Conservation (phyloP, 345 rosid species). For the Sisymbrium irio region DNA sequence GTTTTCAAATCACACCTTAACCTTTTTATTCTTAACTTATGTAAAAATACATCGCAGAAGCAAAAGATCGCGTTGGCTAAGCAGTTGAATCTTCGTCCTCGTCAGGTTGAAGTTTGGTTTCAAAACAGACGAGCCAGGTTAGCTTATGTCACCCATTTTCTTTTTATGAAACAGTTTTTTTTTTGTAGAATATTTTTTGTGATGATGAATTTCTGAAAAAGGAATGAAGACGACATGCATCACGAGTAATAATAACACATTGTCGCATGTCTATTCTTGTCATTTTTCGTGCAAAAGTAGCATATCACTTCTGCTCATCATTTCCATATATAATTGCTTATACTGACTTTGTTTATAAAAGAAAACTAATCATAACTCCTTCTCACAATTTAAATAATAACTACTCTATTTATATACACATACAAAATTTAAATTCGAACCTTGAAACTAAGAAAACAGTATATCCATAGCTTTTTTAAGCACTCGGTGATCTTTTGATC, state of each 20-base stretch:
- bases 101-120: slow-evolving; percentile 98
- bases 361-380: slow-evolving; percentile 12
- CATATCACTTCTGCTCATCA: slow-evolving; percentile 35
- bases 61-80: slow-evolving; percentile 82
- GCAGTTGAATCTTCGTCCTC: slow-evolving; percentile 84
- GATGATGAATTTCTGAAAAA: slow-evolving; percentile 30
- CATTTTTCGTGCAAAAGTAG: slow-evolving; percentile 26
- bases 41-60: slow-evolving; percentile 45
- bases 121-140: slow-evolving; percentile 98
- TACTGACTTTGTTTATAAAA: slow-evolving; percentile 4
- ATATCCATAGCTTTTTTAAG: background rate
- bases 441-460: background rate
- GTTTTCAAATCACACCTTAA: background rate
- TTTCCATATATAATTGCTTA: slow-evolving; percentile 19
- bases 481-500: background rate
- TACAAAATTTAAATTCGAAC: background rate
- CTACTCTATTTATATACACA: background rate
- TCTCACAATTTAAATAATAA: background rate
- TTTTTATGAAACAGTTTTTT: background rate
- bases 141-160: background rate
- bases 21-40: background rate
- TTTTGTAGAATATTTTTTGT: background rate
- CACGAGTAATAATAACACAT: slow-evolving; percentile 39
- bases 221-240: slow-evolving; percentile 32
- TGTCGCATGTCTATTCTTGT: slow-evolving; percentile 36